A percentile compares a stretch with the other conserved stretches of the same genome.
Conservation (phyloP, 768 basidiomycete species). For the Galerina marginata region DNA sequence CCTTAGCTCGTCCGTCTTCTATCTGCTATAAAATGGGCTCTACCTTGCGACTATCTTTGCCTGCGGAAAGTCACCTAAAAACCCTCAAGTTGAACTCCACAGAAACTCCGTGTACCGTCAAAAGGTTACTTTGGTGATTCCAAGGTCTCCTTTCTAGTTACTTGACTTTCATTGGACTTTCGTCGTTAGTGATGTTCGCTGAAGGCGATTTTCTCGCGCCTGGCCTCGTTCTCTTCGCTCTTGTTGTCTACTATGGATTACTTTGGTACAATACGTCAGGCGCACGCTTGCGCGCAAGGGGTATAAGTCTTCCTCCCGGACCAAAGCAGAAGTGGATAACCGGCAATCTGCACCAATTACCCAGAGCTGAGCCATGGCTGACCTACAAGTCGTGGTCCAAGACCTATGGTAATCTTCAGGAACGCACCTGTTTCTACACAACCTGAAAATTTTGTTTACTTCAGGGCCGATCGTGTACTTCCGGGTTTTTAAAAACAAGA, state of each 20-base stretch:
- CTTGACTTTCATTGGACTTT: no score
- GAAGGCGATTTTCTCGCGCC: background rate
- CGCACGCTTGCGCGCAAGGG: conserved; percentile 2
- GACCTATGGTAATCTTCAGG: conserved; percentile 20
- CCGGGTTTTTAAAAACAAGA: conserved; percentile 38
- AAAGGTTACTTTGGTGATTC: no score
- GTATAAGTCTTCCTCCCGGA: conserved; percentile 30
- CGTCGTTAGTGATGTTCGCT: no score
- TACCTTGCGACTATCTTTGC: no score
- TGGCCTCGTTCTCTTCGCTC: background rate
- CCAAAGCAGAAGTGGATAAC: conserved; percentile 26
- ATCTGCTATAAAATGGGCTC: no score
- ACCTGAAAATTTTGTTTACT: background rate
- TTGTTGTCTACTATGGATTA: conserved; percentile 2
- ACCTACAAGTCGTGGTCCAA: conserved; percentile 23
- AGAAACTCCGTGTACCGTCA: no score
- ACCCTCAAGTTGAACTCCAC: no score
- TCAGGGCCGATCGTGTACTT: conserved; percentile 48
- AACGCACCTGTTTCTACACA: background rate
- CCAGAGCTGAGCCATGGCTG: conserved; percentile 23
- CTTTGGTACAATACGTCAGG: conserved; percentile 8
- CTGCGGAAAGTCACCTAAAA: no score
- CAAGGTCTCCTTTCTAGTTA: no score
- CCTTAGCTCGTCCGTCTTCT: no score
- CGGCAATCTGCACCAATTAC: conserved; percentile 32